These are phyloP conservation scores for Mycena amicta DNA, from an alignment of 768 basidiomycete genomes.

Conservation along the genomic window DNA sequence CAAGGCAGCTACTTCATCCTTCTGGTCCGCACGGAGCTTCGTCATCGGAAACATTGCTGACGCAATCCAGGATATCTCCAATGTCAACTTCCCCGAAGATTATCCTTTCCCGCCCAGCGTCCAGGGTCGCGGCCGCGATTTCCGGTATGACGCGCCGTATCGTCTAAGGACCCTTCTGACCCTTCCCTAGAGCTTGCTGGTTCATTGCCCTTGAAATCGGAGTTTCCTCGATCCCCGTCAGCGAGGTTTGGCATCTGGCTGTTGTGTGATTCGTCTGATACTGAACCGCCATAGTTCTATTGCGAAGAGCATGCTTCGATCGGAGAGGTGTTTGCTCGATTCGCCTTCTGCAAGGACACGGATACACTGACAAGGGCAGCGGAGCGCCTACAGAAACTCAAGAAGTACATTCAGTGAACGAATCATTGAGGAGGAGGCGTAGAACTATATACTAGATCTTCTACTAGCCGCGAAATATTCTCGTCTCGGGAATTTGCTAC, in stretches of 20 bases:
- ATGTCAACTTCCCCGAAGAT: slow-evolving; percentile 77
- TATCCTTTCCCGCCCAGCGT: slow-evolving; percentile 81
- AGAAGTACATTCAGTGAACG: slow-evolving; percentile 53
- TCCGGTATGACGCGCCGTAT: slow-evolving; percentile 56
- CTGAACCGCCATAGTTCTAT: slow-evolving; percentile 71
- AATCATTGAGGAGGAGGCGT: neutral
- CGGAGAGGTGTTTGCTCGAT: slow-evolving; percentile 85
- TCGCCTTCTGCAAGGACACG: slow-evolving; percentile 95
- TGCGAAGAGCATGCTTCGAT: slow-evolving; percentile 83
- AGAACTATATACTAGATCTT: slow-evolving; percentile 40
- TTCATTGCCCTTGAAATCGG: slow-evolving; percentile 90
- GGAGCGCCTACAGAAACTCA: slow-evolving; percentile 75
- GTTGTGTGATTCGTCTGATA: slow-evolving; percentile 4
- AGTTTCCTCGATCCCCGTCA: slow-evolving; percentile 92
- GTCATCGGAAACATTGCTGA: slow-evolving; percentile 1
- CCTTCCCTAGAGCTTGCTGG: slow-evolving; percentile 76
- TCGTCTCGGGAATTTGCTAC: slow-evolving; percentile 46
- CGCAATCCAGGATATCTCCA: slow-evolving; percentile 67
- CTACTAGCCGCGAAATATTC: slow-evolving; percentile 71
- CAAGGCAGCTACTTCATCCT: slow-evolving; percentile 92
- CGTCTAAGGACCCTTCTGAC: neutral
- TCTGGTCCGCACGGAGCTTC: slow-evolving; percentile 51
- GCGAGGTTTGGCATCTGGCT: slow-evolving; percentile 57
- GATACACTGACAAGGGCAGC: slow-evolving; percentile 84
- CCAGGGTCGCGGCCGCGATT: slow-evolving; percentile 82